A percentile compares a stretch with the other conserved stretches of the same genome.
Conservation (phyloP, 371 early-diverging fungal species). For the Rhizopus stolonifer region DNA sequence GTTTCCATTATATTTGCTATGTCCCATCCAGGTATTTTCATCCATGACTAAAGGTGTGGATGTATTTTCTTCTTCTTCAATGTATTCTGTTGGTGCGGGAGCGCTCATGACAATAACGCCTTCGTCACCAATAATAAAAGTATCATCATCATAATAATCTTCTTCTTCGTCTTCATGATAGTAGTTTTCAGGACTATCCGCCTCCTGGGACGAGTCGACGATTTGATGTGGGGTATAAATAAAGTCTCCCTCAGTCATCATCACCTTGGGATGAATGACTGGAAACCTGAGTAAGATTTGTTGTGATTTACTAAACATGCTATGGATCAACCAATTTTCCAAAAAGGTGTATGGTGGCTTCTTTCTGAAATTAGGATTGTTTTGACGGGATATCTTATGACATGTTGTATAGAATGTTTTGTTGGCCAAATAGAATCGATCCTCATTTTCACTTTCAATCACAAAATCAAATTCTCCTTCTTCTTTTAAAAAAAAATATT, state of each 20-base stretch:
- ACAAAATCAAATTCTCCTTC: neutral
- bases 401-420: slow-evolving; percentile 49
- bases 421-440: slow-evolving; percentile 35
- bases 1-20: slow-evolving; percentile 25
- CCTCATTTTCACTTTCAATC: slow-evolving; percentile 15
- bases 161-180: slow-evolving; percentile 26
- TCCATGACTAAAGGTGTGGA: slow-evolving; percentile 25
- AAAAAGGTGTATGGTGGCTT: slow-evolving; percentile 40
- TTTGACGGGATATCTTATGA: slow-evolving; percentile 49
- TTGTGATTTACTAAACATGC: slow-evolving; percentile 52
- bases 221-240: slow-evolving; percentile 51
- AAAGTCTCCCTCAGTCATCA: slow-evolving; percentile 46
- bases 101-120: slow-evolving; percentile 32
- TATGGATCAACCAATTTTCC: slow-evolving; percentile 47
- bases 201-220: slow-evolving; percentile 13
- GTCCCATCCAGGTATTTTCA: slow-evolving; percentile 49
- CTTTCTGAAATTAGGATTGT: slow-evolving; percentile 40
- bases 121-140: slow-evolving; percentile 31
- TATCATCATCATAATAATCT: slow-evolving; percentile 26
- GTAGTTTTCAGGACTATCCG: slow-evolving; percentile 23
- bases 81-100: slow-evolving; percentile 24
- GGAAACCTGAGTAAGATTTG: slow-evolving; percentile 43
- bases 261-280: slow-evolving; percentile 34
- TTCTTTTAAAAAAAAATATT: neutral
- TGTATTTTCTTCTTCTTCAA: slow-evolving; percentile 6